Evolutionary conservation across 2,329 filamentous ascomycete genomes (phyloP).

Genomic region (Venturia asperata): DNA sequence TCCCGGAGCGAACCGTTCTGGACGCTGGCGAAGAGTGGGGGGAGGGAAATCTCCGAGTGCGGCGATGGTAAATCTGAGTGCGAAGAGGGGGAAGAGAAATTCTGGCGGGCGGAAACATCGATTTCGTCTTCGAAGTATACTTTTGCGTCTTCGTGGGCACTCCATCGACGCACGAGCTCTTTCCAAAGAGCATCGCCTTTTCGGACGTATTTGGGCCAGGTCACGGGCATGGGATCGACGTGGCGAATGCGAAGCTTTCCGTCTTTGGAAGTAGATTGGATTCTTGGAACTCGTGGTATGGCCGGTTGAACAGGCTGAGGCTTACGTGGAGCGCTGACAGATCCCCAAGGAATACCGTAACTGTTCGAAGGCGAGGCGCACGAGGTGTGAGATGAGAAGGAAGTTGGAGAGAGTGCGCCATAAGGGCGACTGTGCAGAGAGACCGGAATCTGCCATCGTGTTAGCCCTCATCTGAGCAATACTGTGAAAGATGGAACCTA

Average conservation of each 20-base stretch:
- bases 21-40: background rate
- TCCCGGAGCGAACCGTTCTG: background rate
- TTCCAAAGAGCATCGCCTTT: conserved; percentile 13
- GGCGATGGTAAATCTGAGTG: background rate
- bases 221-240: background rate
- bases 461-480: background rate
- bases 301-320: background rate
- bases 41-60: background rate
- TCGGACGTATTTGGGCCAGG: conserved; percentile 4
- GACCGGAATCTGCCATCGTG: background rate
- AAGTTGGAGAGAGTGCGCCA: background rate
- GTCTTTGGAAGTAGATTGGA: background rate
- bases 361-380: background rate
- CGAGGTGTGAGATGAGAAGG: background rate
- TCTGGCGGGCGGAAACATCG: background rate
- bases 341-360: background rate
- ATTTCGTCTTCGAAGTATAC: background rate
- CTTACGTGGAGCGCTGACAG: background rate
- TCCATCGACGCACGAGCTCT: conserved; percentile 8
- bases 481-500: background rate
- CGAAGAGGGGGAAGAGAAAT: background rate
- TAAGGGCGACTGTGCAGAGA: background rate
- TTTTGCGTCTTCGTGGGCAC: background rate
- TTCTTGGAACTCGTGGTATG: background rate
- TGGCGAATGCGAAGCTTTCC: background rate